These are phyloP conservation scores for Neurospora hispaniola DNA, from an alignment of 495 filamentous ascomycete genomes.

Conservation along the genomic window DNA sequence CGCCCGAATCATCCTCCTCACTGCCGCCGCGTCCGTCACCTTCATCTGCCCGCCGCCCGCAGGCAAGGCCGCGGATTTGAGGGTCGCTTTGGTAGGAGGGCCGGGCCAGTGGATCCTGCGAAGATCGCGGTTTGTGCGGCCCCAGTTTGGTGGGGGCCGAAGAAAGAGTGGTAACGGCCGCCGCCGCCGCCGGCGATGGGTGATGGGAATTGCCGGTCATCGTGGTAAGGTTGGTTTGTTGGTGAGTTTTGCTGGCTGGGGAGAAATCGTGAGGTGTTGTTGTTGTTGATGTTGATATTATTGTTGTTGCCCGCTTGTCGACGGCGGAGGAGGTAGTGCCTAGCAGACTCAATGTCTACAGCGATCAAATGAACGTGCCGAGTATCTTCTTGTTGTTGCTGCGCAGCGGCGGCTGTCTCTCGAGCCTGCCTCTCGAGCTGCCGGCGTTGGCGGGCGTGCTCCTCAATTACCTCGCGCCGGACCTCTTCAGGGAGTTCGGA, in stretches of 20 bases:
- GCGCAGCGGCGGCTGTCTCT: neutral
- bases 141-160: neutral
- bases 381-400: neutral
- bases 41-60: neutral
- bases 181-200: neutral
- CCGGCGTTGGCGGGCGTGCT: conserved; percentile 45
- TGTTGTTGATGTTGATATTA: neutral
- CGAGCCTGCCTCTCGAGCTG: conserved; percentile 32
- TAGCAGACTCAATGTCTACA: neutral
- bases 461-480: conserved; percentile 61
- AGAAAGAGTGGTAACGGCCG: conserved; percentile 1
- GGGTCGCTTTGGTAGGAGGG: neutral
- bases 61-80: neutral
- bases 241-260: neutral
- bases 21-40: conserved; percentile 2
- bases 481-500: conserved; percentile 74
- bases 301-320: neutral
- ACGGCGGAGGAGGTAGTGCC: neutral
- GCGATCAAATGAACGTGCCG: neutral
- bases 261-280: neutral
- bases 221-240: neutral
- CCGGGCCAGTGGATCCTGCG: neutral
- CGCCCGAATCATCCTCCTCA: conserved; percentile 37
- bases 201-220: conserved; percentile 1
- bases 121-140: neutral